Evolutionary conservation across 129 eudicot species (phyloP).

Genomic region (Gnaphalium uliginosum): DNA sequence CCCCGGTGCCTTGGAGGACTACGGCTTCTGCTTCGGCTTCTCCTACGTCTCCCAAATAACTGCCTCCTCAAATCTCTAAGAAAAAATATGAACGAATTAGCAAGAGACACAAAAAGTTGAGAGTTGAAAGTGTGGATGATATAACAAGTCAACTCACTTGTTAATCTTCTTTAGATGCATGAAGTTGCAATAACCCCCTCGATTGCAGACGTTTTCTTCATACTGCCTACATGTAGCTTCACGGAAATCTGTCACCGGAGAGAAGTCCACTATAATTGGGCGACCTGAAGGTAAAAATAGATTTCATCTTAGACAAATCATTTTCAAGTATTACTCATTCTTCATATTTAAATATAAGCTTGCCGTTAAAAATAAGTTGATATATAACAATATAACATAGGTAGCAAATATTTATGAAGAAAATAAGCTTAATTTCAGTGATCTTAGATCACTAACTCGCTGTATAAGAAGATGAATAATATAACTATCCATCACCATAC

Average conservation of each 20-base stretch:
- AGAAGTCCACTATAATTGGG: conserved; percentile 92
- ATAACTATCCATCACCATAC: neutral
- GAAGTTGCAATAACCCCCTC: conserved; percentile 99
- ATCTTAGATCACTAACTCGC: neutral
- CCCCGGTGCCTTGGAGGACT: conserved; percentile 63
- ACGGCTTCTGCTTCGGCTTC: conserved; percentile 85
- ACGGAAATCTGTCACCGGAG: conserved; percentile 98
- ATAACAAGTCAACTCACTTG: conserved; percentile 48
- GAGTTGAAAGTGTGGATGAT: neutral
- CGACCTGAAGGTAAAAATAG: conserved; percentile 53
- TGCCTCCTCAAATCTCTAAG: conserved; percentile 82
- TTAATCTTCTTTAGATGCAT: conserved; percentile 96
- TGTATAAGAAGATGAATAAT: neutral
- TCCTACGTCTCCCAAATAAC: conserved; percentile 81
- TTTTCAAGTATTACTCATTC: neutral
- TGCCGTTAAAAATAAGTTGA: neutral
- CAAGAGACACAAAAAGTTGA: neutral
- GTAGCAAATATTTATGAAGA: neutral
- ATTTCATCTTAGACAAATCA: conserved; percentile 9
- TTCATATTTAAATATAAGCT: neutral
- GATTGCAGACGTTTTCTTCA: conserved; percentile 91
- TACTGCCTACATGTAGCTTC: conserved; percentile 98
- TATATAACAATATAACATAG: neutral
- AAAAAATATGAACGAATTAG: conserved; percentile 10
- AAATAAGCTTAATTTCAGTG: neutral